Conservation (phyloP, 2,329 filamentous ascomycete species). For the Thelonectria olida region DNA sequence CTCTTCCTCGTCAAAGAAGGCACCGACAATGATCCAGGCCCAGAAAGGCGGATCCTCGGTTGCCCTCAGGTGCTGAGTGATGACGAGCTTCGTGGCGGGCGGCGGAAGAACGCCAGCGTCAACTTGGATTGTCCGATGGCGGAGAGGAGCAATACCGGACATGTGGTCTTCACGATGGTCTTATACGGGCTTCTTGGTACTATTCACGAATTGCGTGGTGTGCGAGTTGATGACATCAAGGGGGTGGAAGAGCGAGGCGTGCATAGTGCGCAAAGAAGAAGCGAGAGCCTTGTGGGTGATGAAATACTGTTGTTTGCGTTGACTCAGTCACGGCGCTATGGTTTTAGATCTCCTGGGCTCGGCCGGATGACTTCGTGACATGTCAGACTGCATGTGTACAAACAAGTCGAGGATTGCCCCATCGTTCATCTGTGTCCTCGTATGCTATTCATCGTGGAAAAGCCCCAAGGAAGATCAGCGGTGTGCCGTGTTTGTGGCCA, state of each 20-base stretch:
- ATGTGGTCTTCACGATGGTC: slow-evolving; percentile 27
- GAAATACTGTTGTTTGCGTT: neutral
- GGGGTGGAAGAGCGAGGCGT: neutral
- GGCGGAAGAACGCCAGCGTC: slow-evolving; percentile 49
- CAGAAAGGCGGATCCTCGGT: slow-evolving; percentile 47
- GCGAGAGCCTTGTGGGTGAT: neutral
- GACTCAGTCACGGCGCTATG: neutral
- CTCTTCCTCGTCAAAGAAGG: slow-evolving; percentile 56
- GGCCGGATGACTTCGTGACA: neutral
- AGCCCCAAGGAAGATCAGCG: neutral
- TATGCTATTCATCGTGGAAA: neutral
- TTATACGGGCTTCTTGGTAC: neutral
- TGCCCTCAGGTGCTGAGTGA: slow-evolving; percentile 53
- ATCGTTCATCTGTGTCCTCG: neutral
- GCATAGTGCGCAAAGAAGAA: neutral
- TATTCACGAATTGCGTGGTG: neutral
- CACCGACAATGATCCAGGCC: slow-evolving; percentile 58
- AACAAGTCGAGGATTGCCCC: neutral
- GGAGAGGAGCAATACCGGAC: slow-evolving; percentile 28
- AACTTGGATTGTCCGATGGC: slow-evolving; percentile 40
- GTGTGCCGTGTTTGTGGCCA: neutral
- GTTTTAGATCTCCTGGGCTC: neutral
- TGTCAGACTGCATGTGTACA: neutral
- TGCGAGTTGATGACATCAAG: neutral
- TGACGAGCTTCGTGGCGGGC: slow-evolving; percentile 56